These are phyloP conservation scores for Trichoderma reesei DNA, from an alignment of 495 filamentous ascomycete species.

Conservation along the genomic window DNA sequence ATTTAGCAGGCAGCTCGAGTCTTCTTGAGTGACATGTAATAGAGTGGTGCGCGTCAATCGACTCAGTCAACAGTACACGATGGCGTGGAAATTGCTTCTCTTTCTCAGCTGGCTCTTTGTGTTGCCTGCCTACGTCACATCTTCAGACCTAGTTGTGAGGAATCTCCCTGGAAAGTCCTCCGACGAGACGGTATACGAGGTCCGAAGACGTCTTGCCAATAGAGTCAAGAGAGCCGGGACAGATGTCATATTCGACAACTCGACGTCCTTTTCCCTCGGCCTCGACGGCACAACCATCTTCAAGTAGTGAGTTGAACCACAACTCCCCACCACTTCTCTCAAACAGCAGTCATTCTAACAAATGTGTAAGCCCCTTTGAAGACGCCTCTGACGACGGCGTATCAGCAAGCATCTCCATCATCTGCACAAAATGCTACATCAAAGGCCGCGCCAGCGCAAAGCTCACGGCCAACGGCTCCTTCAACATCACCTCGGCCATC, in stretches of 20 bases:
- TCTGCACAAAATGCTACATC: slow-evolving; percentile 42
- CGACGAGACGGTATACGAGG: background rate
- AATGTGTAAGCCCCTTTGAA: background rate
- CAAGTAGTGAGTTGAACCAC: background rate
- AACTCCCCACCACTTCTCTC: background rate
- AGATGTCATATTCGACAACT: background rate
- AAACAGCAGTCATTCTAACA: background rate
- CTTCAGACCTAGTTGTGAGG: background rate
- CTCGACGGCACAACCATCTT: background rate
- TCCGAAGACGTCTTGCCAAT: background rate
- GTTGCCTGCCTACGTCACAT: background rate
- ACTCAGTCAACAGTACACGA: background rate
- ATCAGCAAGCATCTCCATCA: slow-evolving; percentile 25
- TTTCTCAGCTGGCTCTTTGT: background rate
- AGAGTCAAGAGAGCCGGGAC: background rate
- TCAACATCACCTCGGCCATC: slow-evolving; percentile 30
- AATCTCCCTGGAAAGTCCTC: background rate
- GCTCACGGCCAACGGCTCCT: slow-evolving; percentile 29
- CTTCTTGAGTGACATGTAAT: background rate
- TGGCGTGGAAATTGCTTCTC: background rate
- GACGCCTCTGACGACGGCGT: background rate
- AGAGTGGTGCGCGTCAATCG: background rate
- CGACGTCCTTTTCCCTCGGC: background rate
- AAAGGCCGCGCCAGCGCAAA: slow-evolving; percentile 35
- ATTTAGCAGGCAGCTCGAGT: background rate